Base-by-base conservation (phyloP, 495 filamentous ascomycete species). In the Cetradonia linearis region DNA sequence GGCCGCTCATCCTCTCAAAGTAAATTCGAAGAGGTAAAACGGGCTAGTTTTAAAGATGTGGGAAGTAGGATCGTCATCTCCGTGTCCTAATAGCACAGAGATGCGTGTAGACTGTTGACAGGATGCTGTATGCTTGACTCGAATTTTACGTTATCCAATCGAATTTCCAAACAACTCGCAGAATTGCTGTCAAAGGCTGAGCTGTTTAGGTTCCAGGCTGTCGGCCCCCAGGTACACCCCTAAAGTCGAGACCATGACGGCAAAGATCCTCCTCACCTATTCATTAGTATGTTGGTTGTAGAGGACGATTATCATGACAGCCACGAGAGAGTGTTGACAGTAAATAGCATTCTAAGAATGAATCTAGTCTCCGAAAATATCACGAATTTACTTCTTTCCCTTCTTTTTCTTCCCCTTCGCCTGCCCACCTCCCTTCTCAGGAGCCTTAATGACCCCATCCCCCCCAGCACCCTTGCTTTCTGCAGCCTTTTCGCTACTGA, bases 331-430 rank as follows among this genome's bases (percentile, higher is more conserved):
- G n/a, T n/a, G n/a, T n/a, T n/a, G n/a, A n/a, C n/a, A n/a, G n/a
- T n/a, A n/a, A n/a, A n/a, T n/a, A n/a, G n/a, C n/a, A n/a, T n/a
- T n/a, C n/a, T n/a, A n/a, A n/a, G n/a, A n/a, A n/a, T 13, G 9
- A 11, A 46, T 10, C 20, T 46, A 46, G 9, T 46, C 20, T 46
- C 2, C 9, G 31, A 28, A 16, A 20, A 10, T n/a, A 36, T 36
- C 50, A 33, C 28, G 5, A 23, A 52, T 25, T 30, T 83, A 73
- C 84, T 84, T 72, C 85, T 86, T 23, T 81, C 83, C 78, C 87
- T 89, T 84, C 73, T 87, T 88, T 73, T 87, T 88, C 69, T 81
- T 82, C 71, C 85, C 86, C 36, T 77, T 76, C 34, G 70, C 77
- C 3, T 75, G 76, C 2, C 74, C 74, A 28, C 71, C 77, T 10